A percentile compares a stretch with the other conserved stretches of the same genome.
These are phyloP conservation scores for Paramarasmius palmivorus DNA, from an alignment of 1,284 basidiomycete species.

Conservation along the genomic window DNA sequence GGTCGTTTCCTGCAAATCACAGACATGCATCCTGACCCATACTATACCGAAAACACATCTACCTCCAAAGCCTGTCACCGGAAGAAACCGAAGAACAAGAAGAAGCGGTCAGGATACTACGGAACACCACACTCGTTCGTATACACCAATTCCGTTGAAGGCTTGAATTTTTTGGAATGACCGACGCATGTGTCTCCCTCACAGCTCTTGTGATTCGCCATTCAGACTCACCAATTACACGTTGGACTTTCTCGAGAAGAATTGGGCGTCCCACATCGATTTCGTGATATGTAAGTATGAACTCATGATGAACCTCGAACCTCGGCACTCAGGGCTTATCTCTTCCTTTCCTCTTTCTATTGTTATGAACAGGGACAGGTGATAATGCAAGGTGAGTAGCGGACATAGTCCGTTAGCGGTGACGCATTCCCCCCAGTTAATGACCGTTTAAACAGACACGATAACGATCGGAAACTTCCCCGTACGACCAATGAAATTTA, in stretches of 20 bases:
- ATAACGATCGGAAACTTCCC: conserved; percentile 81
- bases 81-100: conserved; percentile 58
- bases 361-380: conserved; percentile 70
- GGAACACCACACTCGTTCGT: conserved; percentile 64
- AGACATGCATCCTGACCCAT: conserved; percentile 80
- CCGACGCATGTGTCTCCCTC: conserved; percentile 10
- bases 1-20: conserved; percentile 80
- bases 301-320: conserved; percentile 1
- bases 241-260: conserved; percentile 76
- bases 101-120: conserved; percentile 51
- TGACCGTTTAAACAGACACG: conserved; percentile 59
- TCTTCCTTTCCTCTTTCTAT: too few relatives aligned
- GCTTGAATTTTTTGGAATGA: conserved; percentile 1
- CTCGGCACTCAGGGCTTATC: too few relatives aligned
- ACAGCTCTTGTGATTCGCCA: conserved; percentile 89
- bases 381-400: conserved; percentile 79
- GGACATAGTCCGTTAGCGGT: conserved; percentile 1
- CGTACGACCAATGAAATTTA: conserved; percentile 85
- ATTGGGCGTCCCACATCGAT: conserved; percentile 85
- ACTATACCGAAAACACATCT: conserved; percentile 52
- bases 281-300: conserved; percentile 77
- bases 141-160: conserved; percentile 12
- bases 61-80: conserved; percentile 65
- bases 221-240: conserved; percentile 78
- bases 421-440: background rate